Conservation (phyloP, 371 early-diverging fungal genomes). For the Rhizomucor pusillus region DNA sequence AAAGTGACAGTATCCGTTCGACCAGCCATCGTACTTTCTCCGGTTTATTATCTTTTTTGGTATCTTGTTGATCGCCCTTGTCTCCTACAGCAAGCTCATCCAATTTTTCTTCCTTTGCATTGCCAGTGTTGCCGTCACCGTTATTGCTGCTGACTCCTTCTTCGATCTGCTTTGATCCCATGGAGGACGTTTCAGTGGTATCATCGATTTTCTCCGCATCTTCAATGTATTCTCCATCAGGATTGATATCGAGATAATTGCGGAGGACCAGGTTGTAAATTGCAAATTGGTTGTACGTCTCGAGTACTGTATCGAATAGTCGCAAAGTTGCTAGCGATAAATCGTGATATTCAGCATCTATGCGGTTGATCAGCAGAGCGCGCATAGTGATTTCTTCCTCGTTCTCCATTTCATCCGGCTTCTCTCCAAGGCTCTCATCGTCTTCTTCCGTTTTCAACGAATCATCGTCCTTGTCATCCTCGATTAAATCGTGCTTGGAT, state of each 20-base stretch:
- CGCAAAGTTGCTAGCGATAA: slow-evolving; percentile 55
- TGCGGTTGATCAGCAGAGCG: slow-evolving; percentile 35
- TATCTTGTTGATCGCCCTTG: slow-evolving; percentile 7
- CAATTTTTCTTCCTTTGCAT: slow-evolving; percentile 4
- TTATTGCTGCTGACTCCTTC: slow-evolving; percentile 13
- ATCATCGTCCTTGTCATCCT: slow-evolving; percentile 36
- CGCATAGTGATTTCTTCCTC: slow-evolving; percentile 37
- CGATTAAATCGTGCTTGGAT: slow-evolving; percentile 24
- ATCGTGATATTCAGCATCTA: slow-evolving; percentile 45
- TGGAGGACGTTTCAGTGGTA: slow-evolving; percentile 34
- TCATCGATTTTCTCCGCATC: slow-evolving; percentile 17
- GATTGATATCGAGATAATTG: slow-evolving; percentile 50
- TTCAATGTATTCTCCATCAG: slow-evolving; percentile 45
- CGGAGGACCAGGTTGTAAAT: slow-evolving; percentile 60
- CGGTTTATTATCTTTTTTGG: slow-evolving; percentile 30
- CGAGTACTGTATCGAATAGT: slow-evolving; percentile 62
- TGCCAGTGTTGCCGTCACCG: slow-evolving; percentile 7
- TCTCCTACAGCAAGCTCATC: slow-evolving; percentile 8
- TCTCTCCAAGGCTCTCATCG: slow-evolving; percentile 11
- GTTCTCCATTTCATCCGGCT: slow-evolving; percentile 11
- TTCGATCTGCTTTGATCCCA: slow-evolving; percentile 36
- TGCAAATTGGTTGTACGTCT: slow-evolving; percentile 65
- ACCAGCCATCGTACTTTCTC: slow-evolving; percentile 52
- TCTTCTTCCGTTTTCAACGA: slow-evolving; percentile 11
- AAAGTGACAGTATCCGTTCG: slow-evolving; percentile 48